These are phyloP conservation scores for Tetrahymena borealis DNA, from an alignment of 73 alveolate genomes.

Conservation along the genomic window DNA sequence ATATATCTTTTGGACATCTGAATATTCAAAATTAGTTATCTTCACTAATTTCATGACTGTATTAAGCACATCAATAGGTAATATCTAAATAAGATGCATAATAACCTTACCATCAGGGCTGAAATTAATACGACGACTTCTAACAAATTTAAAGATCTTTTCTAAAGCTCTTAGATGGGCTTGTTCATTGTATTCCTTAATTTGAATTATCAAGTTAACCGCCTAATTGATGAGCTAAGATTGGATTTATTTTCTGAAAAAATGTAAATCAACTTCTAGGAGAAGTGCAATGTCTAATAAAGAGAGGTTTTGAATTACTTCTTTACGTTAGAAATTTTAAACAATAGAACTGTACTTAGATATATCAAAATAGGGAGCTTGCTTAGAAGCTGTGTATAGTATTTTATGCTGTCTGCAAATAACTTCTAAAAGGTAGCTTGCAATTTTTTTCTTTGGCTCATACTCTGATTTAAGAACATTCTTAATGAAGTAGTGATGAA, in stretches of 20 bases:
- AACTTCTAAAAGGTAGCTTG: neutral
- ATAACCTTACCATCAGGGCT: neutral
- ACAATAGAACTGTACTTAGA: neutral
- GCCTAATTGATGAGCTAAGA: neutral
- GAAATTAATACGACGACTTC: neutral
- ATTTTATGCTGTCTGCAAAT: neutral
- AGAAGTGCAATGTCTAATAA: neutral
- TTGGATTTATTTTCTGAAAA: neutral
- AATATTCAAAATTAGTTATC: neutral
- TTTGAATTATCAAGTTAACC: neutral
- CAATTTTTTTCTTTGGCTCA: neutral
- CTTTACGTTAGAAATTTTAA: neutral
- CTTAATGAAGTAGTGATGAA: neutral
- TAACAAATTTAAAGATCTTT: neutral
- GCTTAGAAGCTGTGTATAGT: neutral
- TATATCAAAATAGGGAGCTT: neutral
- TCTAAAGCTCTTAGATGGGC: neutral
- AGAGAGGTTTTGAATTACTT: neutral
- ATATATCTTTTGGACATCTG: neutral
- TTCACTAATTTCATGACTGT: neutral
- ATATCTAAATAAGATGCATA: neutral
- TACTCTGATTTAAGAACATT: neutral
- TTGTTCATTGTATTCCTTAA: neutral
- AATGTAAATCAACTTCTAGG: neutral
- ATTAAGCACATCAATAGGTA: neutral